Conservation (phyloP, 2,329 filamentous ascomycete species). For the Chalara sp. region DNA sequence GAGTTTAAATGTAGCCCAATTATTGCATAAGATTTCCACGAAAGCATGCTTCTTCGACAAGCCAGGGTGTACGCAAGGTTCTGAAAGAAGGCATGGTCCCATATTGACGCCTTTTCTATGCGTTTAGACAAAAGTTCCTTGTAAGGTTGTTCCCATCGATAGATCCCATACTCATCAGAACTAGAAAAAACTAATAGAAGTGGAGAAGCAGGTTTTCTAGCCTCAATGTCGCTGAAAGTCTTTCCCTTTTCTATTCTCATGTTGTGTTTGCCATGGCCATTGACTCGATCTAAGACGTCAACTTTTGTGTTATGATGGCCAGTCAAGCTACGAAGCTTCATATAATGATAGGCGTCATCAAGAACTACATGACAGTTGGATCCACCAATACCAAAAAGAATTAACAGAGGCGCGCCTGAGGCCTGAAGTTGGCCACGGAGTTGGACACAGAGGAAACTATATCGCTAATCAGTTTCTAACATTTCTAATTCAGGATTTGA, state of each 20-base stretch:
- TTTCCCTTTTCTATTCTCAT: not conserved
- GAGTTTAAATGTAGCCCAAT: not conserved
- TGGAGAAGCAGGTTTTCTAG: not conserved
- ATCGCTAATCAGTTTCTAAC: constrained; percentile 8
- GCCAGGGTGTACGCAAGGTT: constrained; percentile 7
- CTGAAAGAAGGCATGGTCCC: not conserved
- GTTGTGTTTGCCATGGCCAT: not conserved
- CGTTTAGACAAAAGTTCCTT: not conserved
- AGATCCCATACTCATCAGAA: not conserved
- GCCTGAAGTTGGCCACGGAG: constrained; percentile 5
- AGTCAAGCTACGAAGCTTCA: not conserved
- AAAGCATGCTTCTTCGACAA: not conserved
- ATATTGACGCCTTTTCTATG: not conserved
- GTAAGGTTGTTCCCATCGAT: not conserved
- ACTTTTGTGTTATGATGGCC: not conserved
- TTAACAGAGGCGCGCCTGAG: constrained; percentile 6
- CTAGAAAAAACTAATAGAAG: not conserved
- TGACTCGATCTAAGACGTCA: constrained; percentile 1
- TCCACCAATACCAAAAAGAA: constrained; percentile 15
- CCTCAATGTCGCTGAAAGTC: not conserved
- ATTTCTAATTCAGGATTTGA: constrained; percentile 25
- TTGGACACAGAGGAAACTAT: not conserved
- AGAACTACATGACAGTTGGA: constrained; percentile 13
- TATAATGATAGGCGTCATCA: constrained; percentile 4
- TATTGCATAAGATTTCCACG: constrained; percentile 3